Conservation (phyloP, 352 stramenopile genomes). For the Plasmopara halstedii region DNA sequence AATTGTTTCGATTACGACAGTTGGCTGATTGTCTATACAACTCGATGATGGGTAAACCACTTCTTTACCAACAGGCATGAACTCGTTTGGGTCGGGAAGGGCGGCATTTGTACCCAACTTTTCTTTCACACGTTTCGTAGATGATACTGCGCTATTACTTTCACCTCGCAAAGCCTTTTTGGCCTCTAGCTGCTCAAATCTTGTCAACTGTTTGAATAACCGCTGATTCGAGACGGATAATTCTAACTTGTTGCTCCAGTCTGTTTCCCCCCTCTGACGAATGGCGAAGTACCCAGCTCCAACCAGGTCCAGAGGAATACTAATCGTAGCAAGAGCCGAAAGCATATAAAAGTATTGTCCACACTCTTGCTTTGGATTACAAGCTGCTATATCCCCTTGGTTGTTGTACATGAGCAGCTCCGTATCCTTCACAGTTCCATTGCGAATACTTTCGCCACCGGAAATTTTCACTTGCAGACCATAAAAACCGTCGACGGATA, state of each 20-base stretch:
- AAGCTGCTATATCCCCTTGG: slow-evolving; percentile 30
- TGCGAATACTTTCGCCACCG: slow-evolving; percentile 64
- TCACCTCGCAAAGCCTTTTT: slow-evolving; percentile 50
- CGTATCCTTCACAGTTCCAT: slow-evolving; percentile 69
- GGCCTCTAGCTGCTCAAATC: slow-evolving; percentile 62
- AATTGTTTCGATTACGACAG: slow-evolving; percentile 65
- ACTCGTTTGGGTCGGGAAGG: slow-evolving; percentile 40
- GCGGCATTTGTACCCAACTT: slow-evolving; percentile 58
- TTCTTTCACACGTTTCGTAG: slow-evolving; percentile 49
- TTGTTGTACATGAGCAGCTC: slow-evolving; percentile 65
- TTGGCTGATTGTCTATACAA: slow-evolving; percentile 80
- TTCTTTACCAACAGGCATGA: slow-evolving; percentile 47
- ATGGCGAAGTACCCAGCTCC: slow-evolving; percentile 69
- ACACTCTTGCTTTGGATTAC: slow-evolving; percentile 52
- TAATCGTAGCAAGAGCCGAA: slow-evolving; percentile 38
- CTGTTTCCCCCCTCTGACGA: slow-evolving; percentile 73
- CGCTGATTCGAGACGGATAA: slow-evolving; percentile 67
- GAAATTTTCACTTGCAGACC: slow-evolving; percentile 75
- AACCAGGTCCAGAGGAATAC: slow-evolving; percentile 71
- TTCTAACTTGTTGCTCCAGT: slow-evolving; percentile 75
- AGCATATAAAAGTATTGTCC: slow-evolving; percentile 50
- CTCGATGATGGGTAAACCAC: slow-evolving; percentile 58
- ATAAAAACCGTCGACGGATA: slow-evolving; percentile 62
- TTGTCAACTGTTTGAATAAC: slow-evolving; percentile 67
- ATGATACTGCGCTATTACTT: slow-evolving; percentile 31